Base-by-base conservation (phyloP, 2,329 filamentous ascomycete species). In the Didymosphaeria variabile region DNA sequence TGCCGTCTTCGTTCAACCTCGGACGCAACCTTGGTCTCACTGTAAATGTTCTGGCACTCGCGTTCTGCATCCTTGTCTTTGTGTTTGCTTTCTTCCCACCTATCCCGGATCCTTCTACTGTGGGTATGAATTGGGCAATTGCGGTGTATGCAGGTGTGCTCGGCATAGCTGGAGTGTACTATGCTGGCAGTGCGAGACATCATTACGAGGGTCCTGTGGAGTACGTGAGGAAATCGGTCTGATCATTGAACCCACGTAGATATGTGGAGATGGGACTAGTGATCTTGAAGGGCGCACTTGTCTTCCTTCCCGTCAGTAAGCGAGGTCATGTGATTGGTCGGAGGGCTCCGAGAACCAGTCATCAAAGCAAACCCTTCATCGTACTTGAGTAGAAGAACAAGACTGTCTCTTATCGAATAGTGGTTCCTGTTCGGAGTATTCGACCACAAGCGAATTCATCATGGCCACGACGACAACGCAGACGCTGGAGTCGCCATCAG, bases 111-210 rank as follows among this genome's bases (percentile, higher is more conserved):
- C 67, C 66, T 1, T 29, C 42, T 3, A 46, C 60, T 10, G 54
- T 17, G 8, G 77, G 70, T 6, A 83, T 83, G 80, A 83, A 83
- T 61, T 83, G 80, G 80, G 76, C 73, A 38, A 68, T 77, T 32
- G 70, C 70, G 1, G 80, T 82, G 64, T 83, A 80, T 61, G 73
- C 75, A n/a, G 77, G 70, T 2, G 72, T 81, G 29, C 67, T 83
- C 26, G 67, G 77, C 31, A 78, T 81, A 52, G 77, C 80, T 2
- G 68, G 77, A 5, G 55, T 76, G 0, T 83, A 80, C 59, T 84
- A 82, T 63, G 64, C 71, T 15, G 29, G 77, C 5, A 59, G 67
- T 32, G 81, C 77, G 7, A 70, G 73, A 50, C 67, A 80, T 54
- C 68, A 71, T 29, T 83, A 83, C 60, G 60, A 49, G 17, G 69